Conservation (phyloP, 2,329 filamentous ascomycete species). For the Ceratocystis albifundus region DNA sequence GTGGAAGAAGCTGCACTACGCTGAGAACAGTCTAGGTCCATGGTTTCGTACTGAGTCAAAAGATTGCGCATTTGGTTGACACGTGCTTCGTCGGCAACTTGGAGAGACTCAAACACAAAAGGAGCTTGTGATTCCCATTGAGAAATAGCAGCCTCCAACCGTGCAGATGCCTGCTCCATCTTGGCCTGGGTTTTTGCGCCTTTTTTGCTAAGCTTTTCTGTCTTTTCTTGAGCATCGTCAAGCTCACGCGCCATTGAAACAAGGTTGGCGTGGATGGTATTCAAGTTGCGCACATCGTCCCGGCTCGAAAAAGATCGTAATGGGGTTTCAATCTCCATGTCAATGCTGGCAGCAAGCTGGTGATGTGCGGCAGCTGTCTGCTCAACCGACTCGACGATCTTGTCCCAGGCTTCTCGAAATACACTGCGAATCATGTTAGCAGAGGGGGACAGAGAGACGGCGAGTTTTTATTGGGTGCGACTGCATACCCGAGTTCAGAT, state of each 20-base stretch:
- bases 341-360: conserved; percentile 66
- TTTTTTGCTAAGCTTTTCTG: conserved; percentile 73
- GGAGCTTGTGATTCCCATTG: conserved; percentile 94
- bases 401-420: conserved; percentile 83
- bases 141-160: conserved; percentile 63
- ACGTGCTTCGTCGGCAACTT: conserved; percentile 78
- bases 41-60: conserved; percentile 84
- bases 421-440: conserved; percentile 44
- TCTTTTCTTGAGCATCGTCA: conserved; percentile 69
- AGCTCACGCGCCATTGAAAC: conserved; percentile 70
- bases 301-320: conserved; percentile 62
- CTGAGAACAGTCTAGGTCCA: conserved; percentile 80
- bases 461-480: neutral
- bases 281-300: conserved; percentile 71
- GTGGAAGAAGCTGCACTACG: conserved; percentile 63
- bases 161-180: conserved; percentile 59
- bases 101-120: conserved; percentile 85
- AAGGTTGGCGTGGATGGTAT: conserved; percentile 71
- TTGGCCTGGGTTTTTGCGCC: conserved; percentile 66
- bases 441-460: neutral
- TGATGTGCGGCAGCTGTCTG: conserved; percentile 74
- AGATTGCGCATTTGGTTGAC: conserved; percentile 83
- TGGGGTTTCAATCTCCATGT: conserved; percentile 75
- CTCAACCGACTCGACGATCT: conserved; percentile 68
- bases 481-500: conserved; percentile 72